phyloP scores from a whole-genome alignment of 495 filamentous ascomycete genomes.

The Aspergillus panamensis region DNA sequence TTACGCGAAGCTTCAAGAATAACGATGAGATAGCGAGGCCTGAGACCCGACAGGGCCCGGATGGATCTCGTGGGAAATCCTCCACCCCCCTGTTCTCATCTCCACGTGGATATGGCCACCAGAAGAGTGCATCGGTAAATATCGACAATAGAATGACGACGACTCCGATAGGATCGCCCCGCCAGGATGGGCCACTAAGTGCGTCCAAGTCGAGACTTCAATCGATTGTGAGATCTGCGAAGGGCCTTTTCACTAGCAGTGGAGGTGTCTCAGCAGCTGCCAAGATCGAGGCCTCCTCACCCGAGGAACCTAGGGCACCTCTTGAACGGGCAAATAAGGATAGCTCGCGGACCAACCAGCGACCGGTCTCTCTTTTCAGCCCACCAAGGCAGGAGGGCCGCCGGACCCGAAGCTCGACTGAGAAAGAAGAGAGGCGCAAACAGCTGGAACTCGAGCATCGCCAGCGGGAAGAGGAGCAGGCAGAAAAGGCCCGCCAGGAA shows the following conservation, averaged over 20 bases:
- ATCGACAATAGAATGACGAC: conserved; percentile 49
- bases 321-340: conserved; percentile 18
- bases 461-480: conserved; percentile 49
- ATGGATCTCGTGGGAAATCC: conserved; percentile 41
- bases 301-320: conserved; percentile 31
- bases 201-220: conserved; percentile 85
- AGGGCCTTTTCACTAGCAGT: conserved; percentile 75
- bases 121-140: conserved; percentile 63
- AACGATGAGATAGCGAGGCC: conserved; percentile 1
- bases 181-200: conserved; percentile 75
- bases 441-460: conserved; percentile 62
- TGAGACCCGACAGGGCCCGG: conserved; percentile 17
- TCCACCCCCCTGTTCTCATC: conserved; percentile 43
- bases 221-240: conserved; percentile 81
- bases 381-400: conserved; percentile 48
- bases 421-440: conserved; percentile 62
- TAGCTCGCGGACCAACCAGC: conserved; percentile 10
- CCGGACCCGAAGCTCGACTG: conserved; percentile 70
- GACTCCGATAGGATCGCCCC: conserved; percentile 70
- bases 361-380: conserved; percentile 25
- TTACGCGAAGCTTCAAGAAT: conserved; percentile 6
- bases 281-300: conserved; percentile 57
- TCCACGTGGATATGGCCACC: conserved; percentile 47
- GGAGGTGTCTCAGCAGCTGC: conserved; percentile 74
- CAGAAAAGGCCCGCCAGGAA: conserved; percentile 65